Base-by-base conservation (phyloP, 257 asterid species). In the Handroanthus guayacan region DNA sequence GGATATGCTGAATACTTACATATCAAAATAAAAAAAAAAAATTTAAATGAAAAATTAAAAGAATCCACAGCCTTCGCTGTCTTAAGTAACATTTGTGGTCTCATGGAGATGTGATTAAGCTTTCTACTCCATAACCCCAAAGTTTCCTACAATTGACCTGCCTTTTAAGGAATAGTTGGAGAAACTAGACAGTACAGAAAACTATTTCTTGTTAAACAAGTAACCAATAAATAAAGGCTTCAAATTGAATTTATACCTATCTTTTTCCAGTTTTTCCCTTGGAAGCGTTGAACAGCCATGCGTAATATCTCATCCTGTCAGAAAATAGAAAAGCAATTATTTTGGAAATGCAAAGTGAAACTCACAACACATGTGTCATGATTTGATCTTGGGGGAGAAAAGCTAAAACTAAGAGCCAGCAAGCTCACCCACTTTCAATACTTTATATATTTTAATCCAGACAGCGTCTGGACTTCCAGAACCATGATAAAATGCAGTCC, bases 251-350 rank as follows among this genome's bases (percentile, higher is more conserved):
- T 50, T 61, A 81, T 71, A 69, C 98, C 98, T 85, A 94, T 94
- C 85, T 90, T 90, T 83, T 89, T 94, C 99, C 99, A 94, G 85
- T 92, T 94, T 79, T 92, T 94, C 39, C 97, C 99, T 51, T 92
- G 86, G 79, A 82, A 94, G 45, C 91, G 95, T 18, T 92, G 89
- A 65, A 94, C 99, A 84, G 99, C 97, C 79, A 81, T 85, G 43
- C 90, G 79, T 75, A 94, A 82, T 63, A 86, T 82, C 71, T 94
- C 97, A 76, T 94, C 99, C 99, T 95, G 93, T 71, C 72, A 50
- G 82, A 37, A 76, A 71, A 83, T 16, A 48, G 70, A 68, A 74
- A 52, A 57, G 43, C 55, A 37, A 55, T 69, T 52, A 62, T 67
- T 71, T 25, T 17, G 45, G 57, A 54, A 60, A 55, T 67, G 45